Conservation (phyloP, 768 basidiomycete genomes). For the Naganishia antarctica region DNA sequence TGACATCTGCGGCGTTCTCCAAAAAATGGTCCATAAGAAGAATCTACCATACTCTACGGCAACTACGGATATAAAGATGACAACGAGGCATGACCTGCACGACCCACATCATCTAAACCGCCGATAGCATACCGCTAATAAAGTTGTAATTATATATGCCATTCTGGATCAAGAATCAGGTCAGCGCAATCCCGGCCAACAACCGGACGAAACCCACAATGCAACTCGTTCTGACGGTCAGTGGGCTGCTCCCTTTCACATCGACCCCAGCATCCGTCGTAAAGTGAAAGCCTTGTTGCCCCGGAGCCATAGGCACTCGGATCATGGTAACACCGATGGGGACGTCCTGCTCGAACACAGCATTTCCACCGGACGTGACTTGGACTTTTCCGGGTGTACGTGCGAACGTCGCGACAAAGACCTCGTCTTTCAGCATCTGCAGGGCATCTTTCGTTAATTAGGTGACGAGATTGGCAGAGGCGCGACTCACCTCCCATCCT, state of each 20-base stretch:
- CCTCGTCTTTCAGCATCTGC: constrained; percentile 36
- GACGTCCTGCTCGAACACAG: constrained; percentile 33
- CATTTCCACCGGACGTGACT: constrained; percentile 42
- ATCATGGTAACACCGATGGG: constrained; percentile 40
- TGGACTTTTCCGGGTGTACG: constrained; percentile 37
- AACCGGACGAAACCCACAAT: not conserved
- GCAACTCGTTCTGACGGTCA: not conserved
- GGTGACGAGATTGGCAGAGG: not conserved
- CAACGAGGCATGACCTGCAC: too few relatives aligned
- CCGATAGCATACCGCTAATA: not conserved
- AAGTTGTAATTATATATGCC: constrained; percentile 15
- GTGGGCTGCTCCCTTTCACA: not conserved
- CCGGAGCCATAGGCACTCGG: constrained; percentile 42
- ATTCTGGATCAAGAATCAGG: not conserved
- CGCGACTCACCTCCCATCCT: constrained; percentile 40
- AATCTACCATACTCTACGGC: too few relatives aligned
- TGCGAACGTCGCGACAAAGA: constrained; percentile 47
- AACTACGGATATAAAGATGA: too few relatives aligned
- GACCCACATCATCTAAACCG: too few relatives aligned
- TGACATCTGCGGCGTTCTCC: too few relatives aligned
- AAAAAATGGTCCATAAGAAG: too few relatives aligned
- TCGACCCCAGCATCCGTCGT: constrained; percentile 19
- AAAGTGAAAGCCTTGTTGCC: constrained; percentile 41
- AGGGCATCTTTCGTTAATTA: not conserved
- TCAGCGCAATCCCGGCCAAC: not conserved